These are phyloP conservation scores for Halophytophthora polymorphica DNA, from an alignment of 352 stramenopile genomes.

Conservation along the genomic window DNA sequence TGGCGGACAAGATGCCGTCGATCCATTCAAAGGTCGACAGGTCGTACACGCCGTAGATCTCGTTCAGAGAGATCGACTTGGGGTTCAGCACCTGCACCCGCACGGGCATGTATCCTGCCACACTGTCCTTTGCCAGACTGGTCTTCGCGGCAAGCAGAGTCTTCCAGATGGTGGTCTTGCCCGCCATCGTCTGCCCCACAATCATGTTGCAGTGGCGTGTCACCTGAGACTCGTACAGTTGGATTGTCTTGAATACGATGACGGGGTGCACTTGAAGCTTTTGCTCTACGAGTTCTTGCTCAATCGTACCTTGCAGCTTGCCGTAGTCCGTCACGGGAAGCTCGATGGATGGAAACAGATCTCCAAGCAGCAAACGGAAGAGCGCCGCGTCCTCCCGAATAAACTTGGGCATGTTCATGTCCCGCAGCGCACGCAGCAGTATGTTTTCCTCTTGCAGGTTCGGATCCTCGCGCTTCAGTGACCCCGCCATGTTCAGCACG, in stretches of 20 bases:
- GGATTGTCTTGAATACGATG: slow-evolving; percentile 95
- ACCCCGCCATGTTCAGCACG: slow-evolving; percentile 83
- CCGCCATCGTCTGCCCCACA: slow-evolving; percentile 89
- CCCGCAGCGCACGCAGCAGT: slow-evolving; percentile 93
- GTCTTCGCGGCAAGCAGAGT: slow-evolving; percentile 74
- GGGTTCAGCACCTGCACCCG: slow-evolving; percentile 85
- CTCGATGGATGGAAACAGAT: slow-evolving; percentile 89
- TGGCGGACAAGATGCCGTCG: slow-evolving; percentile 79
- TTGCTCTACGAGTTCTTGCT: slow-evolving; percentile 78
- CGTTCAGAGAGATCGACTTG: slow-evolving; percentile 87
- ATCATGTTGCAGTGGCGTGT: slow-evolving; percentile 95
- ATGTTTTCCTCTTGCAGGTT: slow-evolving; percentile 96
- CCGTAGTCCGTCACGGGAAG: slow-evolving; percentile 90
- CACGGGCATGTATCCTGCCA: slow-evolving; percentile 78
- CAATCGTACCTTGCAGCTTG: slow-evolving; percentile 86
- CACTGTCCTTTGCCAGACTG: slow-evolving; percentile 65
- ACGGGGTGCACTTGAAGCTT: slow-evolving; percentile 87
- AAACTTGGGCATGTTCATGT: slow-evolving; percentile 96
- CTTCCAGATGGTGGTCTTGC: slow-evolving; percentile 89
- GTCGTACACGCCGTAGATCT: slow-evolving; percentile 91
- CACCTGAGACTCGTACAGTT: slow-evolving; percentile 94
- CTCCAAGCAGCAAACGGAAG: slow-evolving; percentile 87
- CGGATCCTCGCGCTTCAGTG: slow-evolving; percentile 93
- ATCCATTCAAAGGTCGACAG: slow-evolving; percentile 87
- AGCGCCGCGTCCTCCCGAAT: slow-evolving; percentile 91